Conservation (phyloP, 371 early-diverging fungal species). For the Mortierella sp. region DNA sequence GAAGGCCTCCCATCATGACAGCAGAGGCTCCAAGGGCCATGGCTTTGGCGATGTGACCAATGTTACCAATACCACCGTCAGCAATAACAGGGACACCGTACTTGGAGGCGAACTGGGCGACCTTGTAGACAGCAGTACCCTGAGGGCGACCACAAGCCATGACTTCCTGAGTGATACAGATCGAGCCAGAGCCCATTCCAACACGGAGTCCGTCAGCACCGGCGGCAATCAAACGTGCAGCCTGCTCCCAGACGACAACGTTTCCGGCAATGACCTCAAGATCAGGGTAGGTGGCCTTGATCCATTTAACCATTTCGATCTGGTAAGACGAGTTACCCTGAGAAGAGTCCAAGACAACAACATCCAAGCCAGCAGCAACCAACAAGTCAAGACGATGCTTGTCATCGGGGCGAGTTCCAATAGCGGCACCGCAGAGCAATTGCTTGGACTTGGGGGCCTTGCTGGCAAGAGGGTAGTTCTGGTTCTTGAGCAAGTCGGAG, state of each 20-base stretch:
- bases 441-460: constrained; percentile 87
- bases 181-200: constrained; percentile 97
- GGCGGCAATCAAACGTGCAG: constrained; percentile 89
- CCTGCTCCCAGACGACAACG: constrained; percentile 96
- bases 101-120: constrained; percentile 89
- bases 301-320: constrained; percentile 92
- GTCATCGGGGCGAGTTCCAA: constrained; percentile 94
- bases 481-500: constrained; percentile 96
- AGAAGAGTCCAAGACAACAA: constrained; percentile 92
- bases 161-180: constrained; percentile 98
- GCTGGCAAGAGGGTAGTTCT: constrained; percentile 92
- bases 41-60: constrained; percentile 97
- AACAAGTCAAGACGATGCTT: constrained; percentile 82
- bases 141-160: constrained; percentile 98
- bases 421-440: constrained; percentile 93
- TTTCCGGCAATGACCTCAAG: constrained; percentile 96
- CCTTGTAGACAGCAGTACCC: constrained; percentile 97
- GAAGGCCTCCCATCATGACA: constrained; percentile 98
- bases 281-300: constrained; percentile 80
- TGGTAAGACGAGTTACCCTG: constrained; percentile 96
- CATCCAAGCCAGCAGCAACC: constrained; percentile 94
- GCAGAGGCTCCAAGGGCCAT: constrained; percentile 92
- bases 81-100: constrained; percentile 97
- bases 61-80: constrained; percentile 96
- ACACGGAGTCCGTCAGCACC: constrained; percentile 96